Evolutionary conservation across 2,329 filamentous ascomycete genomes (phyloP).

Genomic region (Zymoseptoria tritici): DNA sequence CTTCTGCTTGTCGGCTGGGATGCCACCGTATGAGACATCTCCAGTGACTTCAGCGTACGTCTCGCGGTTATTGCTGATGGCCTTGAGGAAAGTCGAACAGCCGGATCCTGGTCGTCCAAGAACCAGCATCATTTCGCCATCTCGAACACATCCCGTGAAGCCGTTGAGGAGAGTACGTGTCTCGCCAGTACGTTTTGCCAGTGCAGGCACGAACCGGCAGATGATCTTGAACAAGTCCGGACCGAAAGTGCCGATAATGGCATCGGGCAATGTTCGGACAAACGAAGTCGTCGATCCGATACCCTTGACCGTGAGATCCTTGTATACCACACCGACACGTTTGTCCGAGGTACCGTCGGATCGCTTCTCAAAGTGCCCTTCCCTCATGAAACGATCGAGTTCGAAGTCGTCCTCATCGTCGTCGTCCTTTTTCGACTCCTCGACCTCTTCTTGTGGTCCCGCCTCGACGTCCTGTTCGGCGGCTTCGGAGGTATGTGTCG

Average conservation of each 20-base stretch:
- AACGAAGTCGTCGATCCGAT: constrained; percentile 59
- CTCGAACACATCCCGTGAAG: constrained; percentile 58
- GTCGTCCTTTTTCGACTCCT: constrained; percentile 35
- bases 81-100: constrained; percentile 70
- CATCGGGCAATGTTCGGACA: constrained; percentile 65
- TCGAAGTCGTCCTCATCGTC: constrained; percentile 56
- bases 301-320: constrained; percentile 67
- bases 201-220: constrained; percentile 45
- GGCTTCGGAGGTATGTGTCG: constrained; percentile 9
- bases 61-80: constrained; percentile 62
- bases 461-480: constrained; percentile 34
- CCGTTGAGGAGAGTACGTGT: constrained; percentile 55
- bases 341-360: constrained; percentile 62
- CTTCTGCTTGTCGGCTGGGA: constrained; percentile 59
- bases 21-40: constrained; percentile 64
- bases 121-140: constrained; percentile 63
- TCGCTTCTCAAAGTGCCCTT: constrained; percentile 69
- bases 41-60: constrained; percentile 60
- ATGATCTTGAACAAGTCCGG: constrained; percentile 67
- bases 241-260: constrained; percentile 70
- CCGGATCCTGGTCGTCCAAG: constrained; percentile 67
- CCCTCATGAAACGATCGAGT: constrained; percentile 61
- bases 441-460: constrained; percentile 37
- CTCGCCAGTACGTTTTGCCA: constrained; percentile 43
- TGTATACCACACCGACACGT: constrained; percentile 70